Conservation (phyloP, 331 rosid species). For the Malus hybrid region DNA sequence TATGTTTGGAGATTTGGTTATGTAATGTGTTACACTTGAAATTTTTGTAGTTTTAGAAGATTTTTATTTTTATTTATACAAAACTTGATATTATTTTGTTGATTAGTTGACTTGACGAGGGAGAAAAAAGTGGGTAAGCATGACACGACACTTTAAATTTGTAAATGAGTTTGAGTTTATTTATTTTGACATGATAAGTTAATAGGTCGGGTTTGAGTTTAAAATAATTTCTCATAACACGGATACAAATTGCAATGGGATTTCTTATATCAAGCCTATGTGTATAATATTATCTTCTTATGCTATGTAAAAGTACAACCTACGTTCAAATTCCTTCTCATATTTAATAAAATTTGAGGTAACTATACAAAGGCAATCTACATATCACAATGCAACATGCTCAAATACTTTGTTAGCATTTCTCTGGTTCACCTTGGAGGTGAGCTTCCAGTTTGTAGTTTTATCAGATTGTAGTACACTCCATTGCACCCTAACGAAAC, state of each 20-base stretch:
- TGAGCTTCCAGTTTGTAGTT: conserved; percentile 48
- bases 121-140: background rate
- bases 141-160: no score
- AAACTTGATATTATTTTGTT: background rate
- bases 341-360: conserved; percentile 2
- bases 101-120: no score
- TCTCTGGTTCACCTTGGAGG: conserved; percentile 11
- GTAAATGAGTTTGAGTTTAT: background rate
- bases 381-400: background rate
- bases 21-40: background rate
- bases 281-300: background rate
- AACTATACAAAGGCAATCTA: background rate
- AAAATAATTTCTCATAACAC: no score
- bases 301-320: background rate
- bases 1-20: background rate
- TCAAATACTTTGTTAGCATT: background rate
- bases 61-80: no score
- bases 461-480: conserved; percentile 49
- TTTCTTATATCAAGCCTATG: background rate
- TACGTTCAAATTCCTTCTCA: background rate
- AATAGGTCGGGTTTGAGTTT: no score
- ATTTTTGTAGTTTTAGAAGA: background rate
- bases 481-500: conserved; percentile 53
- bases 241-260: no score
- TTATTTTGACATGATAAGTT: no score